Percentiles rank a stretch among this genome's conserved stretches.
phyloP scores from a whole-genome alignment of 2,329 filamentous ascomycete genomes.

The Trichocomaceae sp. region DNA sequence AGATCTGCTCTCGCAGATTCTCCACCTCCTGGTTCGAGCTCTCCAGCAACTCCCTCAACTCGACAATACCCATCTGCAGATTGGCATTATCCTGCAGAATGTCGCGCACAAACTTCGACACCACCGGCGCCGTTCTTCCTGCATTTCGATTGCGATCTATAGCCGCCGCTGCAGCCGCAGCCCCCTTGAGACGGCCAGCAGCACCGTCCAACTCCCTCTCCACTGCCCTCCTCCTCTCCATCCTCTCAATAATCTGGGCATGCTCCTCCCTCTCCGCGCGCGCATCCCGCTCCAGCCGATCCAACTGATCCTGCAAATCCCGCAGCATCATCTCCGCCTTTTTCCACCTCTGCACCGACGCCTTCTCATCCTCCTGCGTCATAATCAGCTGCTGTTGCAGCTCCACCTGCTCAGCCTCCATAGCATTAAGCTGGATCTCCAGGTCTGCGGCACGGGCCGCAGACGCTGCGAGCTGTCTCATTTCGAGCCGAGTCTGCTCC shows the following conservation, averaged over 20 bases:
- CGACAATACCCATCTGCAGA: conserved; percentile 82
- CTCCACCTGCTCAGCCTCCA: conserved; percentile 74
- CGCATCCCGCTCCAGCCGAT: conserved; percentile 78
- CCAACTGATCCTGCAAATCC: conserved; percentile 78
- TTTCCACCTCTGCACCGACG: conserved; percentile 75
- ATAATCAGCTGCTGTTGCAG: conserved; percentile 61
- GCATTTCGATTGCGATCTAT: conserved; percentile 54
- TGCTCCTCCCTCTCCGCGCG: conserved; percentile 74
- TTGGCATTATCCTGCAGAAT: conserved; percentile 93
- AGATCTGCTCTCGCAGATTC: conserved; percentile 70
- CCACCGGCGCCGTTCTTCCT: conserved; percentile 50
- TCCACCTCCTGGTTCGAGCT: conserved; percentile 94
- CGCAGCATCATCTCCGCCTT: conserved; percentile 72
- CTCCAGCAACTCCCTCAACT: conserved; percentile 82
- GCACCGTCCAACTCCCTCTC: conserved; percentile 76
- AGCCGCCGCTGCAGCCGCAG: conserved; percentile 63
- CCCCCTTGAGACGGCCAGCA: conserved; percentile 72
- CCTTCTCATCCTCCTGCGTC: conserved; percentile 68
- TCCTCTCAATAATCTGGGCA: conserved; percentile 68
- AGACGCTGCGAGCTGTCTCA: conserved; percentile 66
- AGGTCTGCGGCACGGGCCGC: conserved; percentile 69
- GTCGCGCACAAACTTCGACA: conserved; percentile 95
- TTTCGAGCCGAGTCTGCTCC: conserved; percentile 67
- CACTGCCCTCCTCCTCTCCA: conserved; percentile 76
- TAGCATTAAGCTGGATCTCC: conserved; percentile 68